phyloP scores from a whole-genome alignment of 139 green algal genomes.

The Chlorokybus atmophyticus region DNA sequence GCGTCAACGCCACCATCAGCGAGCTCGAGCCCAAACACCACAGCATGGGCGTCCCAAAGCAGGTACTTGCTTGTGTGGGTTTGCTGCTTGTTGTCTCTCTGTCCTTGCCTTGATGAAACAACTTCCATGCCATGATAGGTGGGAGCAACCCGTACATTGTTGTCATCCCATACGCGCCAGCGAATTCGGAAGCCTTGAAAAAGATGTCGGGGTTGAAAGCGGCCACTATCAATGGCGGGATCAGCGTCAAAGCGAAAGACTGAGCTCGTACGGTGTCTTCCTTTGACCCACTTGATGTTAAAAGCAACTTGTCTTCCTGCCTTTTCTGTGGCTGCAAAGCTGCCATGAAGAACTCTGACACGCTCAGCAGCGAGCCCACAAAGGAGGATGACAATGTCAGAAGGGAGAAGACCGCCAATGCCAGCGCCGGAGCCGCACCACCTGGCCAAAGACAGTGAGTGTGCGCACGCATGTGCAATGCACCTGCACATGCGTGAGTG shows the following conservation, averaged over 20 bases:
- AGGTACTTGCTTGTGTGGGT: too few species aligned
- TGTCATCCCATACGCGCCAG: constrained; percentile 47
- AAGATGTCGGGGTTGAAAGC: constrained; percentile 37
- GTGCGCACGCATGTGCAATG: too few species aligned
- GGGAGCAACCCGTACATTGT: constrained; percentile 52
- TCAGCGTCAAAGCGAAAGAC: constrained; percentile 5
- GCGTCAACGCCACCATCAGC: too few species aligned
- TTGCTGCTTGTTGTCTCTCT: too few species aligned
- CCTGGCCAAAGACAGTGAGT: too few species aligned
- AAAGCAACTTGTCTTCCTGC: background rate
- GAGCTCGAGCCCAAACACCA: too few species aligned
- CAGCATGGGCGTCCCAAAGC: too few species aligned
- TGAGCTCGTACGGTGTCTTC: background rate
- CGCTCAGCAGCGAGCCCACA: background rate
- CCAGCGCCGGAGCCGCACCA: background rate
- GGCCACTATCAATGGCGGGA: constrained; percentile 29
- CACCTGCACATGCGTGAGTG: too few species aligned
- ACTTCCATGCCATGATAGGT: constrained; percentile 38
- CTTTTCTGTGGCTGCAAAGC: background rate
- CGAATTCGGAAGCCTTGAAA: constrained; percentile 22
- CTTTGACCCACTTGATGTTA: too few species aligned
- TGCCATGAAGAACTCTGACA: background rate
- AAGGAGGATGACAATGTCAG: background rate
- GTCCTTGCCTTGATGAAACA: background rate
- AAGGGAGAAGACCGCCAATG: background rate